These are phyloP conservation scores for Panaeolus papilionaceus DNA, from an alignment of 768 basidiomycete species.

Conservation along the genomic window DNA sequence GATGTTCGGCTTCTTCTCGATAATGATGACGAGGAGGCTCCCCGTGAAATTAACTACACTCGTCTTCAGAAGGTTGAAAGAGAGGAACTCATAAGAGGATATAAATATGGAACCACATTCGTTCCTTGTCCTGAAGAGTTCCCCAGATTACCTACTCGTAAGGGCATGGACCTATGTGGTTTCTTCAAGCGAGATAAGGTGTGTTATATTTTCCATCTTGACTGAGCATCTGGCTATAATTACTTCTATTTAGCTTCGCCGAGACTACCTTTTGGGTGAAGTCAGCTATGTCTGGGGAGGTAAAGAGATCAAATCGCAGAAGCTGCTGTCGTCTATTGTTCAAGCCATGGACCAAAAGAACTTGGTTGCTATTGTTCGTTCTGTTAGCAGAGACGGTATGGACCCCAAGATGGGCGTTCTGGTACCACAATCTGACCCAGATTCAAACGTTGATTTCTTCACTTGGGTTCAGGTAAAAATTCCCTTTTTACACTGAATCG, in stretches of 20 bases:
- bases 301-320: conserved; percentile 69
- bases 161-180: conserved; percentile 88
- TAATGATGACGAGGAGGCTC: conserved; percentile 33
- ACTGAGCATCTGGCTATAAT: conserved; percentile 15
- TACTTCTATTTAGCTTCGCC: conserved; percentile 64
- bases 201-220: background rate
- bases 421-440: conserved; percentile 62
- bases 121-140: conserved; percentile 88
- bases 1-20: conserved; percentile 36
- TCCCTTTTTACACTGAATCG: background rate
- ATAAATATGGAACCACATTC: conserved; percentile 91
- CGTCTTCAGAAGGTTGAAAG: conserved; percentile 67
- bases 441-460: conserved; percentile 68
- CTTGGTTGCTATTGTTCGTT: conserved; percentile 81
- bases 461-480: conserved; percentile 79
- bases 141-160: conserved; percentile 70
- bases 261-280: conserved; percentile 85
- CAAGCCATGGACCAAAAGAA: conserved; percentile 77
- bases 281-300: conserved; percentile 84
- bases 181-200: conserved; percentile 81
- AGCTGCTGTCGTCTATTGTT: conserved; percentile 76
- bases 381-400: conserved; percentile 73
- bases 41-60: conserved; percentile 40
- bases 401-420: conserved; percentile 91
- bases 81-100: conserved; percentile 80